phyloP scores from a whole-genome alignment of 164 flowering plant species.

The Magnolia kwangsiensis region DNA sequence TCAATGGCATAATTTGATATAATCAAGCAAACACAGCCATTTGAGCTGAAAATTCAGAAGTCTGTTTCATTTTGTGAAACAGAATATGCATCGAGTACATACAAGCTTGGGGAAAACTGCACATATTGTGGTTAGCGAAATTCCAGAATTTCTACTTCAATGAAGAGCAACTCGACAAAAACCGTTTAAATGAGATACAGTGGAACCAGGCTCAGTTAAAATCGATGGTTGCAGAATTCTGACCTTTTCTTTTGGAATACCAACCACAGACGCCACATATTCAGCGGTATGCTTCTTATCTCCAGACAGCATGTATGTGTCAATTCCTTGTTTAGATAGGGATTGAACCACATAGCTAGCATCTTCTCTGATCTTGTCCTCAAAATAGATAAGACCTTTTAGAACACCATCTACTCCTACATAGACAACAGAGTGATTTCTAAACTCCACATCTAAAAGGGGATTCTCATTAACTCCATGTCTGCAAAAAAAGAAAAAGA shows the following conservation, averaged over 20 bases:
- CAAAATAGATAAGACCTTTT: conserved; percentile 84
- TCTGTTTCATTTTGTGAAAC: not conserved
- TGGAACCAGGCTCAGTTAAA: not conserved
- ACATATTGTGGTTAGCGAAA: not conserved
- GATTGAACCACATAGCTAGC: conserved; percentile 66
- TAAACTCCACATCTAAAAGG: conserved; percentile 42
- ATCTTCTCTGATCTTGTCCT: conserved; percentile 94
- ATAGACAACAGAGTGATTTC: conserved; percentile 77
- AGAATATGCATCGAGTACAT: not conserved
- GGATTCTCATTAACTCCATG: conserved; percentile 61
- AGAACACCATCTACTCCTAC: conserved; percentile 75
- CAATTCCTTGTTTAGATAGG: conserved; percentile 61
- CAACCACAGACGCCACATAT: conserved; percentile 88
- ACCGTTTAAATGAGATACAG: not conserved
- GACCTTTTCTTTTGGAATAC: conserved; percentile 82
- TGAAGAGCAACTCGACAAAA: not conserved
- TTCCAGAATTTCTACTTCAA: not conserved
- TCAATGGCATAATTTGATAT: no score
- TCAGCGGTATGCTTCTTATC: conserved; percentile 84
- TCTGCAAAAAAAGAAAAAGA: conserved; percentile 36
- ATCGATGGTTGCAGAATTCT: conserved; percentile 2
- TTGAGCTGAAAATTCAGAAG: not conserved
- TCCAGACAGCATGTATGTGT: conserved; percentile 85
- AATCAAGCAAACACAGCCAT: no score
- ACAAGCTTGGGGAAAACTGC: not conserved